Base-by-base conservation (phyloP, 495 filamentous ascomycete genomes). In the Hyaloscypha variabilis region DNA sequence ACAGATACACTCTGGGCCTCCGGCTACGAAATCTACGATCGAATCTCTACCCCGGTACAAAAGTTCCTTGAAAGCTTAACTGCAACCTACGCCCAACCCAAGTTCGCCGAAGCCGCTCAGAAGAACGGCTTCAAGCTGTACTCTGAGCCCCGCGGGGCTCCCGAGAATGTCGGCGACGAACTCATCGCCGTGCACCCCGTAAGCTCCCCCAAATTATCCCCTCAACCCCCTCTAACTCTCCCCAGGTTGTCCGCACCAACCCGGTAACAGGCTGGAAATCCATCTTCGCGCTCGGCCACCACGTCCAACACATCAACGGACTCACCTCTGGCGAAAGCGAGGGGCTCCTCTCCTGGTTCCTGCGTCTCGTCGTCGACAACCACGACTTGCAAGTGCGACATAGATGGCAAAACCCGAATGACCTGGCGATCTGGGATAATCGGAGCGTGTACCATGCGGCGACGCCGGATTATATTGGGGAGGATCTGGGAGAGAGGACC, bases 391-490 rank as follows among this genome's bases (percentile, higher is more conserved):
- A 95, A 77, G 89, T 91, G 0, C 77, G 91, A n/a, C 73, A 81
- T 65, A 74, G 80, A 31, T 94, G 88, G 89, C 73, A 83, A 60
- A 84, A 85, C 63, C 70, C 72, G 13, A 87, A 88, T 71, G 85
- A 90, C 74, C 59, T 90, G 14, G 90, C 90, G 2, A 92, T 94
- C 69, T 94, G 91, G 91, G 91, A 93, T 73, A 93, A 93, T 66
- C 77, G 90, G 10, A 85, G 82, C 42, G 83, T 85, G 2, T 92
- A 86, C 70, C 90, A 93, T 70, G 82, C 85, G 8, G 89, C 89
- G 0, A 93, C 90, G 4, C 86, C 80, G 21, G 91, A 93, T 71
- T 67, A 69, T 60, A 8, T 66, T 1, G 53, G 63, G 56, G 77
- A 79, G 2, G 82, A 76, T 0, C 69, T 87, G 31, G 90, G 87